phyloP scores from a whole-genome alignment of 345 rosid genomes.

The Arabis hirsuta region DNA sequence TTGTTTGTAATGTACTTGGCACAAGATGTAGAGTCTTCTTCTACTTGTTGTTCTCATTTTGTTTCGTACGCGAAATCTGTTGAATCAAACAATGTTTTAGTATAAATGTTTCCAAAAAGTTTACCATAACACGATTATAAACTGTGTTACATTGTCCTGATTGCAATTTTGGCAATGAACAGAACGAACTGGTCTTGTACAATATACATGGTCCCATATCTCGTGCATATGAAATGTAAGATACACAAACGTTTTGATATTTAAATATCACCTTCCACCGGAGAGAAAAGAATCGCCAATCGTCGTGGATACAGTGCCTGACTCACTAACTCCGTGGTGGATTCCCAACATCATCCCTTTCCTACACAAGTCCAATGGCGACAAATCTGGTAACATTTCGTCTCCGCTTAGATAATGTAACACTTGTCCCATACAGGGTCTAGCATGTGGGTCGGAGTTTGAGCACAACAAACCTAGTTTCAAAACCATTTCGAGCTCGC shows the following conservation, averaged over 20 bases:
- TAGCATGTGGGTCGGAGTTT: conserved; percentile 42
- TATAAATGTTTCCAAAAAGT: neutral
- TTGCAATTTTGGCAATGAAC: too few relatives aligned
- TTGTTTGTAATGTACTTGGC: conserved; percentile 33
- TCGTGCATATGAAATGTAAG: neutral
- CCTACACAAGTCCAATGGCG: conserved; percentile 32
- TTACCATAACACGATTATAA: too few relatives aligned
- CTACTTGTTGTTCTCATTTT: conserved; percentile 27
- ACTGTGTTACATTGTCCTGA: too few relatives aligned
- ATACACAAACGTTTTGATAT: neutral
- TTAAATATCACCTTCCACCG: conserved; percentile 49
- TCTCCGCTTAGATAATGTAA: conserved; percentile 63
- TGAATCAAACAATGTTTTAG: conserved; percentile 14
- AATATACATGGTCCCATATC: too few relatives aligned
- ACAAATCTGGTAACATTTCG: conserved; percentile 43
- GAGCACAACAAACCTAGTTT: conserved; percentile 78
- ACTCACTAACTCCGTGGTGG: conserved; percentile 42
- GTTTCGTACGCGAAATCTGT: conserved; percentile 17
- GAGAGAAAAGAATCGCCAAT: conserved; percentile 55
- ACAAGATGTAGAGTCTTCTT: conserved; percentile 11
- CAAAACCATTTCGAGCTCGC: conserved; percentile 54
- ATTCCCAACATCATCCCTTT: conserved; percentile 33
- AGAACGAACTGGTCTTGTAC: too few relatives aligned
- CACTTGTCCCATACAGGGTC: conserved; percentile 75
- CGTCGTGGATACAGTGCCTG: conserved; percentile 4